Evolutionary conservation across 768 basidiomycete species (phyloP), one percentile per base, ranked within the genome.

Genomic region (Boletus eberwhitei): DNA sequence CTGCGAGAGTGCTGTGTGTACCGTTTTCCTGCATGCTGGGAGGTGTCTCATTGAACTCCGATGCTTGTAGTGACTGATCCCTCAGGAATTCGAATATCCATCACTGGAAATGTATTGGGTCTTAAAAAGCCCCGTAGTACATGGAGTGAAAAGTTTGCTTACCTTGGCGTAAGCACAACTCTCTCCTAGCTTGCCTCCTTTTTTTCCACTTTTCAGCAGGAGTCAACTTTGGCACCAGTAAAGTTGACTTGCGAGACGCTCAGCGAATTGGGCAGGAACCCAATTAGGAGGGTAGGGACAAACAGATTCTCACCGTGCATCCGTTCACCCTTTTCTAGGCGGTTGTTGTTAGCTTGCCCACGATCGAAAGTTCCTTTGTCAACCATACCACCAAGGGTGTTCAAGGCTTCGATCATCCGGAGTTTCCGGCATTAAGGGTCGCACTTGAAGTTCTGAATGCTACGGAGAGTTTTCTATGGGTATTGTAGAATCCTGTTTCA

Each of bases 381-480:
- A 82, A 77, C 11, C 87, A 93, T 66, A 85, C 84, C 8, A 80
- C 90, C 0, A 91, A 87, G 66, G 85, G 87, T 29, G 86, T 94
- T 37, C 76, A 79, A 65, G 90, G 92, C 24, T 94, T 88, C 68
- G 72, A 83, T 51, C 87, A 96, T 65, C 83, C 86, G 7, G 92
- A 95, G 56, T 86, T 86, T 62, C 87, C 96, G 3, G 87, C 87
- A n/a, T 73, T 96, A 26, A 81, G 86, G 21, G 81, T 98, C n/a
- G 86, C 94, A 5, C 73, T 85, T 2, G 90, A 95, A 60, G 84
- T 93, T 16, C 75, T 99, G 48, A 97, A 97, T 61, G 95, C 93
- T 13, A 85, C 92, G 11, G 97, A 98, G 75, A 90, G 92, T 59
- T 97, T 87, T 68, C 82, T 98, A 53, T 98, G 96, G 96, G 90